Conservation (phyloP, 2,329 filamentous ascomycete species). For the Hymenoscyphus infarciens region DNA sequence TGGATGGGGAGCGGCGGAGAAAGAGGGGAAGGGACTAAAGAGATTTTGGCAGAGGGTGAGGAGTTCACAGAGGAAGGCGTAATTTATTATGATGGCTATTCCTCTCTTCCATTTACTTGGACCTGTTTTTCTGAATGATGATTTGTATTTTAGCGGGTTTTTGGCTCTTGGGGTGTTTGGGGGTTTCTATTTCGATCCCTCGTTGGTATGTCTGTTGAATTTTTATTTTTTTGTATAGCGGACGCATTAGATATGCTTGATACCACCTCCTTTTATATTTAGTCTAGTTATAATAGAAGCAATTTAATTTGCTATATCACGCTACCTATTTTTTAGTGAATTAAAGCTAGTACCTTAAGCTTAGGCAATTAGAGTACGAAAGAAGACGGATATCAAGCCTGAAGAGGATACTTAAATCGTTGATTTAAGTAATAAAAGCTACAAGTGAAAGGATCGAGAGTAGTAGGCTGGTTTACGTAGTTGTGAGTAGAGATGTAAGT, state of each 20-base stretch:
- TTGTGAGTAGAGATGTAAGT: no score
- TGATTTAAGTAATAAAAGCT: no score
- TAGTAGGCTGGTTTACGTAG: no score
- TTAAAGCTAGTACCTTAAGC: no score
- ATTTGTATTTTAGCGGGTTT: conserved; percentile 8
- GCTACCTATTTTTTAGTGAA: no score
- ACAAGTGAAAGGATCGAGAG: no score
- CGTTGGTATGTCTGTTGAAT: neutral
- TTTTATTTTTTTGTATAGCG: neutral
- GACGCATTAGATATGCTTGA: conserved; percentile 4
- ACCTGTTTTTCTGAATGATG: neutral
- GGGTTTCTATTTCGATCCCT: neutral
- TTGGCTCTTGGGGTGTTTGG: neutral
- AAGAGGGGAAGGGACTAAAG: conserved; percentile 56
- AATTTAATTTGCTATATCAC: neutral
- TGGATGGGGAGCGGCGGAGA: conserved; percentile 42
- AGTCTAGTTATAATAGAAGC: neutral
- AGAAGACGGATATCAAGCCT: no score
- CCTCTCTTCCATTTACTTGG: neutral
- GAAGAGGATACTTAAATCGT: no score
- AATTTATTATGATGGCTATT: neutral
- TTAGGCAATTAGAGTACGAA: no score
- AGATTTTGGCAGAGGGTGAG: conserved; percentile 61
- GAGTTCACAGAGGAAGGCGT: conserved; percentile 27
- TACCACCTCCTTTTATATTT: neutral